A percentile compares a stretch with the other conserved stretches of the same genome.
Evolutionary conservation across 768 basidiomycete genomes (phyloP).

Genomic region (Psilocybe cyanescens): DNA sequence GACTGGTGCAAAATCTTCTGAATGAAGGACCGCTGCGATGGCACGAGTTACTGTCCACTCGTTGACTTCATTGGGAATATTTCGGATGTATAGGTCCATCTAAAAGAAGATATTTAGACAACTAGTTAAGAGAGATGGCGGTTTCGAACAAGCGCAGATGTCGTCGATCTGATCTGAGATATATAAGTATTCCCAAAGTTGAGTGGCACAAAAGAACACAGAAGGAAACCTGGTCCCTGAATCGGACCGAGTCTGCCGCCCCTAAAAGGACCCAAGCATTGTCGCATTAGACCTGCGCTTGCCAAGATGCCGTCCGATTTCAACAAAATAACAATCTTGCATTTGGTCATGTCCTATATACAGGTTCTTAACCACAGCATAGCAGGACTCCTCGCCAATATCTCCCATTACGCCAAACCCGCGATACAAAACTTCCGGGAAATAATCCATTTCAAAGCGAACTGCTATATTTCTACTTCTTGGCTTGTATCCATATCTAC

Average conservation of each 20-base stretch:
- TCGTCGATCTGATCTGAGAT: background rate
- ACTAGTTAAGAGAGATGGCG: background rate
- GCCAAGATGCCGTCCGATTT: too few relatives aligned
- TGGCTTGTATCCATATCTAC: background rate
- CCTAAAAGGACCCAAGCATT: too few relatives aligned
- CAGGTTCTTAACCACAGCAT: too few relatives aligned
- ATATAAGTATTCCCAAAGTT: background rate
- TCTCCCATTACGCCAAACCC: too few relatives aligned
- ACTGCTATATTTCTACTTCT: too few relatives aligned
- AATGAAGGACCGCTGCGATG: constrained; percentile 62
- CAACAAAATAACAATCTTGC: too few relatives aligned
- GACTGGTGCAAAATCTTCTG: constrained; percentile 47
- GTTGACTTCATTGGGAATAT: constrained; percentile 45
- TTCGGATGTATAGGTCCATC: constrained; percentile 42
- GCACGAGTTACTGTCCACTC: constrained; percentile 60
- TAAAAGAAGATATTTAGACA: background rate
- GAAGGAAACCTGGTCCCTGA: background rate
- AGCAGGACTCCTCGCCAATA: too few relatives aligned
- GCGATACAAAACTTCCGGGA: too few relatives aligned
- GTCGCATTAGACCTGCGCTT: too few relatives aligned
- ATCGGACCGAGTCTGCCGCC: background rate
- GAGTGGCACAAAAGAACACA: background rate
- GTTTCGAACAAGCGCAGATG: background rate
- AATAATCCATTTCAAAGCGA: too few relatives aligned
- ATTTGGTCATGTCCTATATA: too few relatives aligned